Base-by-base conservation (phyloP, 2,329 filamentous ascomycete species). In the Curvularia spicifera region DNA sequence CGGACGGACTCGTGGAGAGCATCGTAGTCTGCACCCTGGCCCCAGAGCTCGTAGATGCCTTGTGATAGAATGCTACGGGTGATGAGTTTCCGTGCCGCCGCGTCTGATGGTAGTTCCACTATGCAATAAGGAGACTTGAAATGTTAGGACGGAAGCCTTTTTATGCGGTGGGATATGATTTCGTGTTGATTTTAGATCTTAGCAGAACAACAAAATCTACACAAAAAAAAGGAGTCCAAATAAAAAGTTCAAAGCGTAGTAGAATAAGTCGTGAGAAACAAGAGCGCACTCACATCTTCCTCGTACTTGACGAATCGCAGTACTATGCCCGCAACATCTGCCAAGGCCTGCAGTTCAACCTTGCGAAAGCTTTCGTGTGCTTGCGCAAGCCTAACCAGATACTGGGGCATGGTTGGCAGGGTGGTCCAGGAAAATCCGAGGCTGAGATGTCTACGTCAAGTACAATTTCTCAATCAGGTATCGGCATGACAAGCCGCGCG, bases 21-120 rank as follows among this genome's bases (percentile, higher is more conserved):
- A 2, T 86, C 79, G 69, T 96, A 89, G 45, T 83, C 87, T 10
- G 79, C 70, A 13, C 90, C 93, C 35, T 81, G 80, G 18, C 90
- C 94, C 94, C 95, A 98, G 62, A 97, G 85, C 73, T 96, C 92
- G 79, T 95, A 91, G 65, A 98, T 90, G 45, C 86, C 88, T 78
- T 93, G 91, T 24, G 87, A 87, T 49, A 98, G 84, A 65, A 98
- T 90, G 46, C 91, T 92, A 62, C 94, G 89, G 49, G 83, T 81
- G 48, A 96, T 83, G 22, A 98, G 82, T 8, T 80, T 80, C 49
- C 81, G 81, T 6, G 93, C 93, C 22, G 86, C 85, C 22, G 83
- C 81, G 42, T 90, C 87, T 37, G 85, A 78, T 5, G 82, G 65
- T 13, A 97, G 82, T 48, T 82, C 83, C 51, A 97, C 83, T 58